Percentiles rank a stretch among this genome's conserved stretches.
phyloP scores from a whole-genome alignment of 1,139 yeast species.

The Zygoascus meyerae region DNA sequence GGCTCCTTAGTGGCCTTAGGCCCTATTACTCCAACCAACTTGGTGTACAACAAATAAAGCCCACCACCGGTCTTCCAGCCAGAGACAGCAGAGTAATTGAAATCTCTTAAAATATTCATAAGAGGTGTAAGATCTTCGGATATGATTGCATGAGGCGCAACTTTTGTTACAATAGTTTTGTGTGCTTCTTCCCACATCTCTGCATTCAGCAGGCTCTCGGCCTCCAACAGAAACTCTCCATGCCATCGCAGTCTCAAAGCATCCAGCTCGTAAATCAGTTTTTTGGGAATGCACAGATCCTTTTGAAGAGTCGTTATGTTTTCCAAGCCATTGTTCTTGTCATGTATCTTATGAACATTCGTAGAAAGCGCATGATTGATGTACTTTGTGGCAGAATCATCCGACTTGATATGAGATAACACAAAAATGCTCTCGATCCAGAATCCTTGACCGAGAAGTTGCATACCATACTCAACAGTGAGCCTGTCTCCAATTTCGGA shows the following conservation, averaged over 20 bases:
- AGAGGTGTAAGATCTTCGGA: slow-evolving; percentile 38
- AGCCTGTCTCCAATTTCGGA: slow-evolving; percentile 42
- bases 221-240: slow-evolving; percentile 56
- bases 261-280: slow-evolving; percentile 24
- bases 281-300: slow-evolving; percentile 31
- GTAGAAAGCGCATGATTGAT: slow-evolving; percentile 45
- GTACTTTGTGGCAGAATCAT: slow-evolving; percentile 37
- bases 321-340: slow-evolving; percentile 28
- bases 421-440: slow-evolving; percentile 61
- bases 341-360: slow-evolving; percentile 42
- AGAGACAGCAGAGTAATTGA: slow-evolving; percentile 35
- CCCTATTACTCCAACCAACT: slow-evolving; percentile 8
- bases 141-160: slow-evolving; percentile 67
- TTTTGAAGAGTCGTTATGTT: slow-evolving; percentile 46
- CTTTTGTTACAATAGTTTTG: slow-evolving; percentile 43
- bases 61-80: slow-evolving; percentile 52
- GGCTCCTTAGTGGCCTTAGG: neutral
- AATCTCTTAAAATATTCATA: slow-evolving; percentile 38
- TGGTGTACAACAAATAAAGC: slow-evolving; percentile 33
- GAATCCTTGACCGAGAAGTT: slow-evolving; percentile 44
- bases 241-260: slow-evolving; percentile 37
- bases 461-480: slow-evolving; percentile 47
- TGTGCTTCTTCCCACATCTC: slow-evolving; percentile 61
- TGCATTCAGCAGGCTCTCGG: slow-evolving; percentile 59
- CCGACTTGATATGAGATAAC: slow-evolving; percentile 47